These are phyloP conservation scores for Rhodosporidiobolus sp. DNA, from an alignment of 768 basidiomycete genomes.

Conservation along the genomic window DNA sequence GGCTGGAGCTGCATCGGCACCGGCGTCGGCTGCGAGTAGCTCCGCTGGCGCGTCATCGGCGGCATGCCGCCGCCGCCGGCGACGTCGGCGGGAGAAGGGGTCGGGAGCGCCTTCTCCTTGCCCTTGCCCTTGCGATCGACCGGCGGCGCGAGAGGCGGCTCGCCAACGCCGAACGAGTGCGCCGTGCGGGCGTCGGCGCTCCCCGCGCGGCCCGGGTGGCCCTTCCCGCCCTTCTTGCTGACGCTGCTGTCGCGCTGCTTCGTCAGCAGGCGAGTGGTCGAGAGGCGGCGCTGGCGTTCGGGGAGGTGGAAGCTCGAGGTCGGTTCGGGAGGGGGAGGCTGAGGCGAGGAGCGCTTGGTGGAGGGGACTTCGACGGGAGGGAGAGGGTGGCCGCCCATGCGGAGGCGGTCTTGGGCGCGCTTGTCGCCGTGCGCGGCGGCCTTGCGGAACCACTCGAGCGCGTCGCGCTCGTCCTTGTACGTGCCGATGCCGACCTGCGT, in stretches of 20 bases:
- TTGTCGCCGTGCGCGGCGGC: slow-evolving; percentile 92
- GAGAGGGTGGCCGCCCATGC: slow-evolving; percentile 19
- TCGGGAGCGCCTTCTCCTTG: slow-evolving; percentile 2
- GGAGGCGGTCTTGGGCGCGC: slow-evolving; percentile 77
- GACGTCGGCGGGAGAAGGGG: neutral
- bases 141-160: neutral
- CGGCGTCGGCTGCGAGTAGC: slow-evolving; percentile 30
- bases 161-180: neutral
- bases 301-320: neutral
- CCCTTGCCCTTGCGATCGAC: slow-evolving; percentile 32
- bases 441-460: slow-evolving; percentile 76
- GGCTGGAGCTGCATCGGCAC: slow-evolving; percentile 5
- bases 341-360: slow-evolving; percentile 1
- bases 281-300: neutral
- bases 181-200: slow-evolving; percentile 12
- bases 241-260: slow-evolving; percentile 4
- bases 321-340: neutral
- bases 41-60: slow-evolving; percentile 26
- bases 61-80: neutral
- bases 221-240: neutral
- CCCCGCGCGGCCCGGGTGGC: neutral
- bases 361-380: neutral
- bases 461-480: slow-evolving; percentile 63
- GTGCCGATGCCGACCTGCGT: slow-evolving; percentile 82
- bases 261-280: neutral